phyloP scores from a whole-genome alignment of 139 green algal genomes.

The Pleodorina starrii region DNA sequence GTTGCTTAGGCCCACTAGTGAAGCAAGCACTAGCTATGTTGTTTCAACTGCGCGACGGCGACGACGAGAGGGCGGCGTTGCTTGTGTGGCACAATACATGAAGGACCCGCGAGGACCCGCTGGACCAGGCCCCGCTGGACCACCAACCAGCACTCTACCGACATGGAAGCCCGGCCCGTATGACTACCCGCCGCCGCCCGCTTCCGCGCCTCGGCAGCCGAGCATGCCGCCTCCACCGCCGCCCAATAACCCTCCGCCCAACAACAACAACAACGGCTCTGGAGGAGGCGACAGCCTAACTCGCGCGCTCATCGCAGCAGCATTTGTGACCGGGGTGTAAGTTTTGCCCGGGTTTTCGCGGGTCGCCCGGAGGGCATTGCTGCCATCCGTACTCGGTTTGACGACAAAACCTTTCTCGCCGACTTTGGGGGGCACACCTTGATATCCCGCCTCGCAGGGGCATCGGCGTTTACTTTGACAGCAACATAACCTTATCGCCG shows the following conservation, averaged over 20 bases:
- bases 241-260: neutral
- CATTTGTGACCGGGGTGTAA: conserved; percentile 42
- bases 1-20: neutral
- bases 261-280: conserved; percentile 10
- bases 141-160: conserved; percentile 17
- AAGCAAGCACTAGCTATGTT: conserved; percentile 22
- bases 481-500: conserved; percentile 83
- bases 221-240: conserved; percentile 24
- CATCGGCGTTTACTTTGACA: conserved; percentile 75
- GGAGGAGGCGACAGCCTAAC: conserved; percentile 13
- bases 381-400: too few species aligned
- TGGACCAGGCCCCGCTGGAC: neutral
- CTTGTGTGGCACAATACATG: conserved; percentile 12
- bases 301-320: conserved; percentile 17
- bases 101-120: conserved; percentile 10
- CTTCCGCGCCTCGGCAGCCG: neutral
- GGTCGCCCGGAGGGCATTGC: too few species aligned
- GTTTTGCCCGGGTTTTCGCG: neutral
- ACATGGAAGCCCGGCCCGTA: conserved; percentile 23
- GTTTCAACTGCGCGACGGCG: neutral
- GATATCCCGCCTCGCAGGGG: too few species aligned
- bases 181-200: conserved; percentile 36
- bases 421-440: too few species aligned
- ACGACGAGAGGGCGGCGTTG: neutral
- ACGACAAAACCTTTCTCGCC: too few species aligned